A percentile compares a stretch with the other conserved stretches of the same genome.
Evolutionary conservation across 352 stramenopile genomes (phyloP).

Genomic region (Thalassiosira gravida): DNA sequence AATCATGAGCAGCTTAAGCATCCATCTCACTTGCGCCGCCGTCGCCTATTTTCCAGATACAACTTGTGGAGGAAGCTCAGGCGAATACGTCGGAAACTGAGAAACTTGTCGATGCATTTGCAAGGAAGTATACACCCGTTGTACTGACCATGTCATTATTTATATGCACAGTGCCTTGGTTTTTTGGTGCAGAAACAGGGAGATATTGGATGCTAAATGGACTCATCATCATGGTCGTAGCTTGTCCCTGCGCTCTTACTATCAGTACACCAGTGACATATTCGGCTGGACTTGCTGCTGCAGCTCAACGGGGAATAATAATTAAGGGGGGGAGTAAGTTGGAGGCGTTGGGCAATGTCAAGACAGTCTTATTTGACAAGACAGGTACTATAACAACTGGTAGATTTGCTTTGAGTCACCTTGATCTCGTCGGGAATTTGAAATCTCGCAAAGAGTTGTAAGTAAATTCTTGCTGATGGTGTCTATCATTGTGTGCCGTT

Average conservation of each 20-base stretch:
- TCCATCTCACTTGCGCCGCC: too few species aligned
- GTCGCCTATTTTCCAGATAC: conserved; percentile 56
- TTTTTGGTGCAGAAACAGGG: conserved; percentile 66
- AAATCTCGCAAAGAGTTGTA: too few species aligned
- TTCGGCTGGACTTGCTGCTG: conserved; percentile 79
- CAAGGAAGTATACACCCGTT: conserved; percentile 83
- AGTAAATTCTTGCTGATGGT: too few species aligned
- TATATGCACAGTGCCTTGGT: conserved; percentile 82
- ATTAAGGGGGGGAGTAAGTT: conserved; percentile 84
- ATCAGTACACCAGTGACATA: conserved; percentile 87
- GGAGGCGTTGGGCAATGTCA: too few species aligned
- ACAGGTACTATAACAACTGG: too few species aligned
- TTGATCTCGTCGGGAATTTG: conserved; percentile 42
- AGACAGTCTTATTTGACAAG: too few species aligned
- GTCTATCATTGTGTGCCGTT: too few species aligned
- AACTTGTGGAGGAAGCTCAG: conserved; percentile 85
- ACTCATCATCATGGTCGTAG: conserved; percentile 86
- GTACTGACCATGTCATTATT: conserved; percentile 74
- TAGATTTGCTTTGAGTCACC: too few species aligned
- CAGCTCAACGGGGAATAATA: conserved; percentile 83
- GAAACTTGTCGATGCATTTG: conserved; percentile 85
- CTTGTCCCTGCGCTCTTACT: conserved; percentile 86
- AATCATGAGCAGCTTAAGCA: too few species aligned
- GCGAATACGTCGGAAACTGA: conserved; percentile 81
- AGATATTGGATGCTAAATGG: conserved; percentile 74